phyloP scores from a whole-genome alignment of 768 basidiomycete genomes.

The Leccinellum luteum region DNA sequence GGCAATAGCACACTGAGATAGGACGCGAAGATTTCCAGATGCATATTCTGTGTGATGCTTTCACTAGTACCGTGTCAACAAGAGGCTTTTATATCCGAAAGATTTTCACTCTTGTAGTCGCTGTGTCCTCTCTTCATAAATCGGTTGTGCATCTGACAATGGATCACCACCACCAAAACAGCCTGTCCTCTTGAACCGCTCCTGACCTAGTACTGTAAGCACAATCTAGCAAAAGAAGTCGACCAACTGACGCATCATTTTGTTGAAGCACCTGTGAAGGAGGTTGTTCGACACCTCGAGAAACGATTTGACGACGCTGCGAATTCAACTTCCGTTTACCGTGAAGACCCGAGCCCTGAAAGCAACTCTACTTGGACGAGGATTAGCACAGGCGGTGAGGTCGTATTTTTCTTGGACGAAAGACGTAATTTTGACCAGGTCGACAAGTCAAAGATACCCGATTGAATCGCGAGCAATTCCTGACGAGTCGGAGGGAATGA shows the following conservation, averaged over 20 bases:
- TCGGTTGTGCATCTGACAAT: background rate
- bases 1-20: background rate
- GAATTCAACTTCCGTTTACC: slow-evolving; percentile 1
- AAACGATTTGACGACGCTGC: background rate
- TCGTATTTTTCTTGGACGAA: background rate
- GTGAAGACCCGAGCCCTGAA: slow-evolving; percentile 3
- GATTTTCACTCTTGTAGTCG: too few species aligned
- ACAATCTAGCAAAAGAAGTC: background rate
- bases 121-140: too few species aligned
- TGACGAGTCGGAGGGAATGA: too few species aligned
- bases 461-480: slow-evolving; percentile 7
- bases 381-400: slow-evolving; percentile 1
- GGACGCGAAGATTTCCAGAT: background rate
- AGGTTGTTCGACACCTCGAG: slow-evolving; percentile 1
- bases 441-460: slow-evolving; percentile 5
- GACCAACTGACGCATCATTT: background rate
- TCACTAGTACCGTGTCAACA: too few species aligned
- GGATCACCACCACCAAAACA: background rate
- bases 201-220: background rate
- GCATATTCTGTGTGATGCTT: too few species aligned
- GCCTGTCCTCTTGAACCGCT: background rate
- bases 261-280: background rate
- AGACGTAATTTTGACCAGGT: background rate
- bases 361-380: slow-evolving; percentile 4
- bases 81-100: background rate